phyloP scores from a whole-genome alignment of 768 basidiomycete species.

The Mrakia gelida region DNA sequence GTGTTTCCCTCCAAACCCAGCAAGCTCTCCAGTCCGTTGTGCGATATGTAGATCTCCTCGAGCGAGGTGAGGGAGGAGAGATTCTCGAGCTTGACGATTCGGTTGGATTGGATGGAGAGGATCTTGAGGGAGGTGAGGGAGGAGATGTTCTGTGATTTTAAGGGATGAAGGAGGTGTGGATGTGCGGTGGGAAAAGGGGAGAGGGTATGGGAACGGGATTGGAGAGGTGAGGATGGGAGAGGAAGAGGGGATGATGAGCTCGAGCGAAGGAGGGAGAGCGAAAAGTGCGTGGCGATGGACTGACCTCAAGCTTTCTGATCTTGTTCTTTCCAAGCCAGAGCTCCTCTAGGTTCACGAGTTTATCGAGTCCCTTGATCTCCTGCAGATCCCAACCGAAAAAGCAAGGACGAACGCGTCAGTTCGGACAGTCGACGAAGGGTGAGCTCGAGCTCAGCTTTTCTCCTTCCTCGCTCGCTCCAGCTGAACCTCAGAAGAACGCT shows the following conservation, averaged over 20 bases:
- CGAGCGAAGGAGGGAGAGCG: no score
- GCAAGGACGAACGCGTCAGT: background rate
- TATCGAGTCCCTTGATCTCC: slow-evolving; percentile 82
- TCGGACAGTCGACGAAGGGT: no score
- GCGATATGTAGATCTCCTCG: slow-evolving; percentile 87
- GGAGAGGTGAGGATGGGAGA: background rate
- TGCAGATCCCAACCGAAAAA: slow-evolving; percentile 40
- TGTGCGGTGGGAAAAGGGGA: background rate
- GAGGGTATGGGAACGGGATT: no score
- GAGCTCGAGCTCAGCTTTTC: no score
- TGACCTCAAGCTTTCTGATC: slow-evolving; percentile 76
- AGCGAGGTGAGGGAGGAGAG: slow-evolving; percentile 67
- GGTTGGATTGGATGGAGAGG: slow-evolving; percentile 79
- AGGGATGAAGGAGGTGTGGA: background rate
- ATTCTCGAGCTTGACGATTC: slow-evolving; percentile 80
- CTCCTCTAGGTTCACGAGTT: slow-evolving; percentile 76
- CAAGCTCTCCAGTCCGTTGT: slow-evolving; percentile 78
- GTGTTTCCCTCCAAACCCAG: slow-evolving; percentile 77
- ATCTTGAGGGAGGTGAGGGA: slow-evolving; percentile 71
- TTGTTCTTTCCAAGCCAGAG: slow-evolving; percentile 99
- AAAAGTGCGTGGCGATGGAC: no score
- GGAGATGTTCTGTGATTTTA: slow-evolving; percentile 57
- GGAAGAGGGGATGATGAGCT: background rate
- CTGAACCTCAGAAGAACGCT: background rate
- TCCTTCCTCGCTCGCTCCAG: background rate